phyloP scores from a whole-genome alignment of 495 filamentous ascomycete species.

The Aspergillus funiculosus region DNA sequence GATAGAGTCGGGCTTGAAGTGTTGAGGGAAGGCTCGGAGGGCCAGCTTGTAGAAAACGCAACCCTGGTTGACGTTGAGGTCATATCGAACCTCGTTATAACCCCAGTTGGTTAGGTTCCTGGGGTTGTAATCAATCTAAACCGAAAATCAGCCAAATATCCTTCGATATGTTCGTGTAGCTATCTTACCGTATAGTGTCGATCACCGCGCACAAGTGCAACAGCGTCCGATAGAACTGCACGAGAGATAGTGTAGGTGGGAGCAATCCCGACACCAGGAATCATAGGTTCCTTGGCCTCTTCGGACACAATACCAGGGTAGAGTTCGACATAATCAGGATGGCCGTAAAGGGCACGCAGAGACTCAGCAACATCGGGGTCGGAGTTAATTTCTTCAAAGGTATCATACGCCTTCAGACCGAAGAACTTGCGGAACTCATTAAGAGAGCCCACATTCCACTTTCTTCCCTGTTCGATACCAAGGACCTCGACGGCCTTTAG shows the following conservation, averaged over 20 bases:
- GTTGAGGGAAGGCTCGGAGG: conserved; percentile 69
- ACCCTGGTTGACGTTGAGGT: conserved; percentile 69
- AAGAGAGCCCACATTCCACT: conserved; percentile 55
- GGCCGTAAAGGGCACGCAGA: conserved; percentile 42
- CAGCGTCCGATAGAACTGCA: conserved; percentile 50
- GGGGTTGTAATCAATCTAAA: conserved; percentile 59
- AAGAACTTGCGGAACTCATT: conserved; percentile 63
- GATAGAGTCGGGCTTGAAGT: conserved; percentile 72
- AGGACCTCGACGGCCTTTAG: conserved; percentile 54
- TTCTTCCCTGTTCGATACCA: conserved; percentile 55
- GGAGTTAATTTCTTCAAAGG: conserved; percentile 59
- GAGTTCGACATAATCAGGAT: conserved; percentile 59
- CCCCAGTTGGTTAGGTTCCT: conserved; percentile 75
- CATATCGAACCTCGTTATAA: conserved; percentile 66
- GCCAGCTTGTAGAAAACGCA: conserved; percentile 84
- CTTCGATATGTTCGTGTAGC: neutral
- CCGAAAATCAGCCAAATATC: conserved; percentile 6
- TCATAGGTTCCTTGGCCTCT: conserved; percentile 48
- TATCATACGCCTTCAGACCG: conserved; percentile 49
- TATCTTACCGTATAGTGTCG: conserved; percentile 45
- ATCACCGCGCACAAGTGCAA: conserved; percentile 50
- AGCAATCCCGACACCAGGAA: conserved; percentile 50
- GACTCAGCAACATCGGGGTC: conserved; percentile 11
- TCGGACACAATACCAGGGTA: conserved; percentile 57
- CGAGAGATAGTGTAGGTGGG: conserved; percentile 55